Evolutionary conservation across 768 basidiomycete genomes (phyloP), one percentile per base, ranked within the genome.

Genomic region (Polyporus arcularius): DNA sequence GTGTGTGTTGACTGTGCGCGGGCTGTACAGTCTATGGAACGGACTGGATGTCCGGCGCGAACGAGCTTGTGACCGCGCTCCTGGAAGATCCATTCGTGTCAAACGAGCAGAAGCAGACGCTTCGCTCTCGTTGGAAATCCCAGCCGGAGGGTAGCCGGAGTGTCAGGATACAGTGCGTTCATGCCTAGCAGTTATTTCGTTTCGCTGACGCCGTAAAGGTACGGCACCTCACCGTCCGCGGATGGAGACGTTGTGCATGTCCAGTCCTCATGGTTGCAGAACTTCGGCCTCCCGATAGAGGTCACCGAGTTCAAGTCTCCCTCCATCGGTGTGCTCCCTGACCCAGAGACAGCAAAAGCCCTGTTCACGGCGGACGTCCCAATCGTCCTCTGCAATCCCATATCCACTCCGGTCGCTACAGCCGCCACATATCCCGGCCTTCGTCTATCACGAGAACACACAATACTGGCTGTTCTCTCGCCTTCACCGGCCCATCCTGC

Each of bases 61-160:
- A 75, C 40, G 84, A 87, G 32, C 73, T 93, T 4, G 82, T 92
- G 18, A 85, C 85, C 4, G 88, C 89, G 7, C 77, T 93, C 39
- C 75, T 93, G 15, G 82, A 87, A 46, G 85, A 92, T 55, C 90
- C 90, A 14, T 81, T 93, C 64, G 76, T 79, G 2, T 82, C 84
- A n/a, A 81, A 84, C 62, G 67, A 71, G 4, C 77, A 81, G 59
- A 79, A 76, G 52, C 72, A 76, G 35, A 67, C 68, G 8, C 67
- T 89, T 26, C 78, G 76, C 54, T 68, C 76, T 42, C 78, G 89
- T 35, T 88, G 88, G 64, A 55, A 63, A 9, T 10, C 50, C 12
- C 49, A 38, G 31, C 48, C 59, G 4, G 45, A 55, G 15, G 62
- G 55, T 10, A 46, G 35, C 9, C 48, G 57, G 18, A 45, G 10